Conservation (phyloP, 1,284 basidiomycete species). For the Polyporus tsugae region DNA sequence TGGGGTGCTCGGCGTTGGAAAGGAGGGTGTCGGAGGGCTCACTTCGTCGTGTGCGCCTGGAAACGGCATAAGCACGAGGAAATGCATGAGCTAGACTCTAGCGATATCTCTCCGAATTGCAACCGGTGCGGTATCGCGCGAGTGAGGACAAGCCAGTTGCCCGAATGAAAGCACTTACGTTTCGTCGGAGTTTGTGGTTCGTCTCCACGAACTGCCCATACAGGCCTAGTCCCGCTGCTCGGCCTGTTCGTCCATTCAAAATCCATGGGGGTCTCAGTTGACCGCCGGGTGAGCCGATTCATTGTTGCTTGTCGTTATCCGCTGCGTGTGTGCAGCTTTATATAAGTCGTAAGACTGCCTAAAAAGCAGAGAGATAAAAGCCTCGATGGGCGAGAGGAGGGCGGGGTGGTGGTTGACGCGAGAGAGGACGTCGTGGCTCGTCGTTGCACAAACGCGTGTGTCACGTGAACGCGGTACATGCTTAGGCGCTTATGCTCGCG, state of each 20-base stretch:
- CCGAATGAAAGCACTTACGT: conserved; percentile 54
- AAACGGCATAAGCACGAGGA: conserved; percentile 2
- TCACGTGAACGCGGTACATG: conserved; percentile 41
- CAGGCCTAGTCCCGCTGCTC: conserved; percentile 57
- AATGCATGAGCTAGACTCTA: neutral
- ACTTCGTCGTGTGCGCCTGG: conserved; percentile 65
- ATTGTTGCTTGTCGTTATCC: conserved; percentile 21
- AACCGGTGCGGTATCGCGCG: neutral
- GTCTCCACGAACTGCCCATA: conserved; percentile 56
- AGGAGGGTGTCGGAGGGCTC: conserved; percentile 53
- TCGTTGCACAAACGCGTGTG: conserved; percentile 37
- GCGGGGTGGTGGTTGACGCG: conserved; percentile 26
- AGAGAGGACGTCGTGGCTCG: conserved; percentile 28
- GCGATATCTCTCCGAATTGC: neutral
- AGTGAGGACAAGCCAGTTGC: neutral
- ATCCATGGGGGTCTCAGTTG: conserved; percentile 86
- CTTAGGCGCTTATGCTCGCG: conserved; percentile 16
- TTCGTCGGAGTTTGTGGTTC: conserved; percentile 65
- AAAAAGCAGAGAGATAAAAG: neutral
- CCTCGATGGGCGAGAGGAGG: conserved; percentile 4
- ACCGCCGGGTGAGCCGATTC: conserved; percentile 45
- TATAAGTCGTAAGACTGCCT: conserved; percentile 1
- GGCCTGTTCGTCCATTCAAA: conserved; percentile 71
- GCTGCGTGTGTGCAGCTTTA: neutral
- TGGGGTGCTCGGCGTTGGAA: conserved; percentile 53